phyloP scores from a whole-genome alignment of 805 yeast genomes.

The Kodamaea sagamina region DNA sequence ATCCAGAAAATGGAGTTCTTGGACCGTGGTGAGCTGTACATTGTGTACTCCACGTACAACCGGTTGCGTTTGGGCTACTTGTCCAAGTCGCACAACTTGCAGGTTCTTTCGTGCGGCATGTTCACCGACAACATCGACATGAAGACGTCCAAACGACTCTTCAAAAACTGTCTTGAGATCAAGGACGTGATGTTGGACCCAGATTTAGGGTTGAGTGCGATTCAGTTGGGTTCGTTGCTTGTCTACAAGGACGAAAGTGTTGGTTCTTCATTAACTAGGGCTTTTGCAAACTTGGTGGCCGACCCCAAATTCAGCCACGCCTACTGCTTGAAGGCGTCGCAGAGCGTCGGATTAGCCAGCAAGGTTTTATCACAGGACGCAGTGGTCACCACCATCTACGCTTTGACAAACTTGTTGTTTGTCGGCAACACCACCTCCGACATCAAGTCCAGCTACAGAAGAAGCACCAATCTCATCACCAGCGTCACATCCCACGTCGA shows the following conservation, averaged over 20 bases:
- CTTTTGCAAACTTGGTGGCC: constrained; percentile 56
- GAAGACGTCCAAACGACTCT: constrained; percentile 45
- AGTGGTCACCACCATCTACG: constrained; percentile 79
- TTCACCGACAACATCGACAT: constrained; percentile 46
- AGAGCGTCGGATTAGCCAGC: constrained; percentile 64
- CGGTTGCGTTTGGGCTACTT: constrained; percentile 52
- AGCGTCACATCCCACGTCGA: constrained; percentile 3
- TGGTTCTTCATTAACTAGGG: constrained; percentile 42
- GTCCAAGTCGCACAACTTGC: constrained; percentile 57
- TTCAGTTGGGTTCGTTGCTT: constrained; percentile 59
- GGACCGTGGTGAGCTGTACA: constrained; percentile 59
- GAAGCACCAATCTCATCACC: constrained; percentile 5
- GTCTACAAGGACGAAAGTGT: constrained; percentile 42
- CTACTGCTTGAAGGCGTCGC: constrained; percentile 55
- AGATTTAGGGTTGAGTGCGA: constrained; percentile 50
- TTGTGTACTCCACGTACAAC: constrained; percentile 51
- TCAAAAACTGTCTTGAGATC: constrained; percentile 54
- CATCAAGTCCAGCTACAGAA: constrained; percentile 9
- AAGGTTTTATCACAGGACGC: constrained; percentile 75
- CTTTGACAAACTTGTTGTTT: constrained; percentile 72
- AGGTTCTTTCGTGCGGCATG: constrained; percentile 61
- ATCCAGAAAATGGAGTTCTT: constrained; percentile 45
- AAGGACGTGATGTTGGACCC: constrained; percentile 56
- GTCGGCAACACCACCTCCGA: constrained; percentile 39
- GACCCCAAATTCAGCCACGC: constrained; percentile 50